phyloP scores from a whole-genome alignment of 164 flowering plant species.

The Warburgia ugandensis region DNA sequence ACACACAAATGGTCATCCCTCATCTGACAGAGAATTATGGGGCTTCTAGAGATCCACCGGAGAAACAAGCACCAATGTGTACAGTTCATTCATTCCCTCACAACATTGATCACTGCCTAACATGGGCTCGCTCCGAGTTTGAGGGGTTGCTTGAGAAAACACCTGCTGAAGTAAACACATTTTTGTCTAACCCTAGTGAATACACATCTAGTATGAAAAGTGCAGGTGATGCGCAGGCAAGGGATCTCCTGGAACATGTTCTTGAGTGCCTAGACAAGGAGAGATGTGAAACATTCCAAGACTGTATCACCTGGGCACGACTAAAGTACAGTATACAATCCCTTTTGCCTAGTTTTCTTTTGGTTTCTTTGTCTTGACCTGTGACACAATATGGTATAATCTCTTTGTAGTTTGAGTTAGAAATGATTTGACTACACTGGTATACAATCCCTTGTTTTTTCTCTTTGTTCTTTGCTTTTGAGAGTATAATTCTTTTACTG shows the following conservation, averaged over 20 bases:
- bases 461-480: too few species aligned
- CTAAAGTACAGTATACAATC: slow-evolving; percentile 34
- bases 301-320: slow-evolving; percentile 85
- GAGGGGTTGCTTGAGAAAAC: slow-evolving; percentile 93
- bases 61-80: slow-evolving; percentile 95
- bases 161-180: slow-evolving; percentile 84
- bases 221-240: slow-evolving; percentile 88
- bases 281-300: slow-evolving; percentile 66
- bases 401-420: too few species aligned
- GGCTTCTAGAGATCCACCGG: slow-evolving; percentile 87
- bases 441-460: background rate
- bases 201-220: slow-evolving; percentile 49
- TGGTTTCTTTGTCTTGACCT: background rate
- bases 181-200: slow-evolving; percentile 53
- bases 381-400: too few species aligned
- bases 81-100: slow-evolving; percentile 91
- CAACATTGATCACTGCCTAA: slow-evolving; percentile 87
- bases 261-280: slow-evolving; percentile 74
- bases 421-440: too few species aligned
- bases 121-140: slow-evolving; percentile 93
- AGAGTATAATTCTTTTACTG: too few species aligned
- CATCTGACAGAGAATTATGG: slow-evolving; percentile 86
- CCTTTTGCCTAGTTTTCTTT: background rate
- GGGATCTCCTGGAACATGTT: slow-evolving; percentile 72
- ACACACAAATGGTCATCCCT: slow-evolving; percentile 90